phyloP scores from a whole-genome alignment of 306 rosid genomes.

The Gillenia trifoliata region DNA sequence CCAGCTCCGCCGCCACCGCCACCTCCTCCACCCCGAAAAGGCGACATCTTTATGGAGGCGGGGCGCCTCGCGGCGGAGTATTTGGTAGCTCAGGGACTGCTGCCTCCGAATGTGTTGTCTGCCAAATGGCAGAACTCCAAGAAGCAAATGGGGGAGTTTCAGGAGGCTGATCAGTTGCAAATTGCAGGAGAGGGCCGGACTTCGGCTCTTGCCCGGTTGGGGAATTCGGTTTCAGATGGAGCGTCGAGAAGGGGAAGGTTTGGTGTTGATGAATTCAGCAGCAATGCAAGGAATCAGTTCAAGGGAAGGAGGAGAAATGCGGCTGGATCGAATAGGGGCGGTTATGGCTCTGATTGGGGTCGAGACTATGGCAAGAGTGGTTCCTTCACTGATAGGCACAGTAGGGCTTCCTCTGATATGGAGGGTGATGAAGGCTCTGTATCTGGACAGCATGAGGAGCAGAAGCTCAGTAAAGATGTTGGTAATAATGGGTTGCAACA shows the following conservation, averaged over 20 bases:
- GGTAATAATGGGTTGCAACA: constrained; percentile 25
- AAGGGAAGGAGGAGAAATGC: constrained; percentile 52
- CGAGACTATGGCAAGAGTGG: constrained; percentile 57
- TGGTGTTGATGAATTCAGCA: constrained; percentile 49
- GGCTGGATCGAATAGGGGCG: constrained; percentile 29
- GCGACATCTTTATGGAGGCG: constrained; percentile 76
- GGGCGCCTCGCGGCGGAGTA: constrained; percentile 94
- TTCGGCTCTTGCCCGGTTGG: constrained; percentile 60
- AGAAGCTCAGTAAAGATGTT: constrained; percentile 20
- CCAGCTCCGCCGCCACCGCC: constrained; percentile 14
- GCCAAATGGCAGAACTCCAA: constrained; percentile 44
- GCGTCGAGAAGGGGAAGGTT: constrained; percentile 51
- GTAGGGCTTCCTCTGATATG: constrained; percentile 31
- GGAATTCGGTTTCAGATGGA: constrained; percentile 31
- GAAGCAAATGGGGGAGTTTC: constrained; percentile 37
- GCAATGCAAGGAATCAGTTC: constrained; percentile 12
- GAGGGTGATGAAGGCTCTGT: constrained; percentile 39
- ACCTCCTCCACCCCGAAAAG: constrained; percentile 27
- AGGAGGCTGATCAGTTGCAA: constrained; percentile 27
- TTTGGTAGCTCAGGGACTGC: constrained; percentile 75
- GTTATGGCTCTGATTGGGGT: constrained; percentile 60
- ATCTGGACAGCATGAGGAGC: constrained; percentile 41
- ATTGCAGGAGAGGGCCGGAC: constrained; percentile 47
- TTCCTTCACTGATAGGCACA: constrained; percentile 55
- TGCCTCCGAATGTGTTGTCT: constrained; percentile 55